Evolutionary conservation across 352 stramenopile genomes (phyloP).

Genomic region (Phytophthora hybrid): DNA sequence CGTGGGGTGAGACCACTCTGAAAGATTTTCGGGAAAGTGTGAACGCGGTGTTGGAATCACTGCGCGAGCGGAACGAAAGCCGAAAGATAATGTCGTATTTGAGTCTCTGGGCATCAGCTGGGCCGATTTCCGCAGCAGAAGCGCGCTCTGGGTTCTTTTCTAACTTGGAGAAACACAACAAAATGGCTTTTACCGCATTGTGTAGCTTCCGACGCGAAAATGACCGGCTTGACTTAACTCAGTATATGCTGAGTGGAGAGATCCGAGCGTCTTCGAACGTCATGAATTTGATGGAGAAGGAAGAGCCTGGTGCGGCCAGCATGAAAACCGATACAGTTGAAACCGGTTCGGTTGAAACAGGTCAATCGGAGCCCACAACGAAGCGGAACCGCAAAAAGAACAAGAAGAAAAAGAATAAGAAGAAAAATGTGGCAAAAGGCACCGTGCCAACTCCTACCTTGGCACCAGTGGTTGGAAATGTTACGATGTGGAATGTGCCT

Average conservation of each 20-base stretch:
- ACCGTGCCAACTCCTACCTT: neutral
- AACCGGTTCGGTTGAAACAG: neutral
- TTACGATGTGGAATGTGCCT: constrained; percentile 42
- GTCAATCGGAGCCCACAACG: constrained; percentile 2
- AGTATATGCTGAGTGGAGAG: constrained; percentile 39
- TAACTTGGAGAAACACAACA: constrained; percentile 25
- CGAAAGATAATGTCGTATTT: constrained; percentile 34
- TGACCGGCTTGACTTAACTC: constrained; percentile 26
- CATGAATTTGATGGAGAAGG: constrained; percentile 12
- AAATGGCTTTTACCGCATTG: neutral
- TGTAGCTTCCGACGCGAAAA: constrained; percentile 30
- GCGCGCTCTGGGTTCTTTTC: constrained; percentile 24
- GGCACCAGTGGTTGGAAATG: constrained; percentile 21
- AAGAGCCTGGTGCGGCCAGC: neutral
- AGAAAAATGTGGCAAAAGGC: neutral
- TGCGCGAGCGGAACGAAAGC: constrained; percentile 19
- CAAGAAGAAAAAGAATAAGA: constrained; percentile 20
- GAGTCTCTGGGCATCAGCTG: constrained; percentile 25
- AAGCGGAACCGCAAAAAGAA: neutral
- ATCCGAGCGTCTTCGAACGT: constrained; percentile 15
- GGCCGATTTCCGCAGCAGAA: constrained; percentile 29
- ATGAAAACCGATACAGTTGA: too few relatives aligned
- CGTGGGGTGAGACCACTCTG: constrained; percentile 30
- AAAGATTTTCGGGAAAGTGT: constrained; percentile 26
- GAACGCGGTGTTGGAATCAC: constrained; percentile 9